phyloP scores from a whole-genome alignment of 2,329 filamentous ascomycete species.

The Gliomastix tumulicola region DNA sequence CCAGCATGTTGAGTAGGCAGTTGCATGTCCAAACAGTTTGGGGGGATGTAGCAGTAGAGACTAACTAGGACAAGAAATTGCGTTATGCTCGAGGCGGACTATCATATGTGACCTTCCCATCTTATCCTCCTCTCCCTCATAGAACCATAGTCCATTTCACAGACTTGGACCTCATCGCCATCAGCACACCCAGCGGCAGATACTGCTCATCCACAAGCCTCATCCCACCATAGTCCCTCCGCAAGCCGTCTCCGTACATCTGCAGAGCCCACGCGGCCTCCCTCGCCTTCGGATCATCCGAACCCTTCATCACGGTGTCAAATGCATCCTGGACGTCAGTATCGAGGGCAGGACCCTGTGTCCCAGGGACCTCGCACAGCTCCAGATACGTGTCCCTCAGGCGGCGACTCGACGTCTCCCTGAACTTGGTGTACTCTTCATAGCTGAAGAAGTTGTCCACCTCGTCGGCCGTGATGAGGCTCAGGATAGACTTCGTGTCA shows the following conservation, averaged over 20 bases:
- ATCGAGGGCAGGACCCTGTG: not conserved
- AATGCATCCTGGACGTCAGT: too few relatives aligned
- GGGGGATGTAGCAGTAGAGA: too few relatives aligned
- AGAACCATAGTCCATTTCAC: not conserved
- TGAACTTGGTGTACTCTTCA: not conserved
- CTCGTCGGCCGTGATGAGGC: not conserved
- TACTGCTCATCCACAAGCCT: not conserved
- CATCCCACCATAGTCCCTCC: not conserved
- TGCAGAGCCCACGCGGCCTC: not conserved
- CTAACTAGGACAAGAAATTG: too few relatives aligned
- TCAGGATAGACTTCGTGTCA: too few relatives aligned
- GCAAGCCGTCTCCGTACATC: not conserved
- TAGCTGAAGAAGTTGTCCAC: not conserved
- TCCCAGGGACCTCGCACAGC: not conserved
- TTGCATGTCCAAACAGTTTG: too few relatives aligned
- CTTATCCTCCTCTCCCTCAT: too few relatives aligned
- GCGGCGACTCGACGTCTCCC: not conserved
- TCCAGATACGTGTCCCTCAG: not conserved
- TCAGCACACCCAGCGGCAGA: not conserved
- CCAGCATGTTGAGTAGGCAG: too few relatives aligned
- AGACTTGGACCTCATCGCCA: not conserved
- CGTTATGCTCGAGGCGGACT: too few relatives aligned
- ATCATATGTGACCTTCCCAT: too few relatives aligned
- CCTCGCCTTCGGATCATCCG: not conserved
- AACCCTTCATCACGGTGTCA: not conserved